phyloP scores from a whole-genome alignment of 129 eudicot species.

The Erigeron canadensis region DNA sequence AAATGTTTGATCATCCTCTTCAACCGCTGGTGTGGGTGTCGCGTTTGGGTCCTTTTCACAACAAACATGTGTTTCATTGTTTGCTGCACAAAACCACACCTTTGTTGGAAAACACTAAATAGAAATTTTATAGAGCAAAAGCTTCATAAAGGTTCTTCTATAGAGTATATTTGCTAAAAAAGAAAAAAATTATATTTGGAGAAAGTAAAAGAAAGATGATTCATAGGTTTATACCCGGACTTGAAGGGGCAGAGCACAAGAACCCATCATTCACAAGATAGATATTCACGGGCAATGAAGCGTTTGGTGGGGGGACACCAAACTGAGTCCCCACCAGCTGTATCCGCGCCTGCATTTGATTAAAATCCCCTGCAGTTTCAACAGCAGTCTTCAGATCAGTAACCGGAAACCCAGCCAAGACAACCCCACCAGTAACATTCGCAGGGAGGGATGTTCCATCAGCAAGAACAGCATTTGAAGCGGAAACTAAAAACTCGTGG shows the following conservation, averaged over 20 bases:
- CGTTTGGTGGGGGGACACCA: slow-evolving; percentile 41
- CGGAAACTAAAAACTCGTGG: slow-evolving; percentile 59
- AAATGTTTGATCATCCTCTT: slow-evolving; percentile 33
- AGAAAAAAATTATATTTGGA: too few relatives aligned
- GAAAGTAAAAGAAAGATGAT: too few relatives aligned
- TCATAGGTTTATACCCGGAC: slow-evolving; percentile 24
- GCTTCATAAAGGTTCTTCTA: too few relatives aligned
- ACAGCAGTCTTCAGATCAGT: slow-evolving; percentile 58
- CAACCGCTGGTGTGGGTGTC: slow-evolving; percentile 12
- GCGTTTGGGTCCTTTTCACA: slow-evolving; percentile 50
- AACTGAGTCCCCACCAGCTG: slow-evolving; percentile 62
- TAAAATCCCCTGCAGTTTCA: slow-evolving; percentile 58
- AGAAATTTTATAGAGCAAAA: background rate
- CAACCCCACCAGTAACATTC: slow-evolving; percentile 51
- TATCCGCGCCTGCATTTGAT: slow-evolving; percentile 55
- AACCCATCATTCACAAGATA: slow-evolving; percentile 63
- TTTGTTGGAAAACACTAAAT: background rate
- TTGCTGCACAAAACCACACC: slow-evolving; percentile 31
- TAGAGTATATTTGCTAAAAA: background rate
- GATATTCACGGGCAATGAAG: slow-evolving; percentile 48
- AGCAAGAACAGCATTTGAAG: slow-evolving; percentile 52
- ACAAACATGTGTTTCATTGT: slow-evolving; percentile 44
- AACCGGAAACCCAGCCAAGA: slow-evolving; percentile 52
- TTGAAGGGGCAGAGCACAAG: slow-evolving; percentile 40
- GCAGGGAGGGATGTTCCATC: slow-evolving; percentile 55